Percentiles rank a stretch among this genome's conserved stretches.
These are phyloP conservation scores for Saxophila tyrrhenica DNA, from an alignment of 495 filamentous ascomycete species.

Conservation along the genomic window DNA sequence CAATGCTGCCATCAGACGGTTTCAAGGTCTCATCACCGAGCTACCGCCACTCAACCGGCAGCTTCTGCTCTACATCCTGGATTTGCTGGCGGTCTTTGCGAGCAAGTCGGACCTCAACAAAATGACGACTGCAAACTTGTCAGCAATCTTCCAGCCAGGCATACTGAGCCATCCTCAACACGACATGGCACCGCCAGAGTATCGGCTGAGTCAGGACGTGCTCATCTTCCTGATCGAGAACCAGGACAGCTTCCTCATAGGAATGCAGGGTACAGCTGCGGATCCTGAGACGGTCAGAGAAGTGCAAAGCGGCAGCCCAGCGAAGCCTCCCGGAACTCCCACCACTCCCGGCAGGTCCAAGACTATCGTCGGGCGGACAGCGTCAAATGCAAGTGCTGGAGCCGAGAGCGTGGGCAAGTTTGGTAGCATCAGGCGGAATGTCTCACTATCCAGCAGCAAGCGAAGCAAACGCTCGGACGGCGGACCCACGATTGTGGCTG, in stretches of 20 bases:
- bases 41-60: constrained; percentile 90
- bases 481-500: constrained; percentile 59
- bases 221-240: constrained; percentile 98
- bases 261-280: constrained; percentile 84
- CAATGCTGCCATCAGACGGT: constrained; percentile 62
- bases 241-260: constrained; percentile 61
- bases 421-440: constrained; percentile 68
- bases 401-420: constrained; percentile 75
- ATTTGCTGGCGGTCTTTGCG: constrained; percentile 95
- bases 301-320: constrained; percentile 58
- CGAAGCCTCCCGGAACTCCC: constrained; percentile 36
- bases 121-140: constrained; percentile 88
- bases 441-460: constrained; percentile 58
- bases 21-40: constrained; percentile 84
- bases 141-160: constrained; percentile 97
- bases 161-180: constrained; percentile 88
- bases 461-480: constrained; percentile 56
- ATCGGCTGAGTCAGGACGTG: constrained; percentile 90
- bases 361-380: constrained; percentile 55
- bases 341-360: constrained; percentile 43
- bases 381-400: constrained; percentile 76
- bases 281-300: constrained; percentile 81
- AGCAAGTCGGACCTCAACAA: constrained; percentile 94
- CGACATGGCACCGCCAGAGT: constrained; percentile 89
- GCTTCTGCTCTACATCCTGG: constrained; percentile 88